Percentiles rank a stretch among this genome's conserved stretches.
Evolutionary conservation across 2,329 filamentous ascomycete genomes (phyloP).

Genomic region (Ambrosiella cleistominuta): DNA sequence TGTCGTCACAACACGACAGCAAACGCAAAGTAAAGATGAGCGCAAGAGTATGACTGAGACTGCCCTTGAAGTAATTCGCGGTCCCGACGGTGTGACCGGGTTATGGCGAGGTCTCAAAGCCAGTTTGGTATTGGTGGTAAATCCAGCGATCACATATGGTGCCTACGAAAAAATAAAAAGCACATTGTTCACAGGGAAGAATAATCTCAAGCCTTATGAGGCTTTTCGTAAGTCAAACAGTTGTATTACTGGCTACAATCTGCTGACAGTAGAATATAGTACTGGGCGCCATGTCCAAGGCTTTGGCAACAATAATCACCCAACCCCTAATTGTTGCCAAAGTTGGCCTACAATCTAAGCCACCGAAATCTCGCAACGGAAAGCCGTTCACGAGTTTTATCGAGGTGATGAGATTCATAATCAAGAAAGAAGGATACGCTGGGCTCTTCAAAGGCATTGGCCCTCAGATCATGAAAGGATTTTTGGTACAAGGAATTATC

Average conservation of each 20-base stretch:
- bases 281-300: constrained; percentile 82
- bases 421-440: constrained; percentile 65
- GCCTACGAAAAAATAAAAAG: constrained; percentile 82
- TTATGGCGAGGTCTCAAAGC: constrained; percentile 94
- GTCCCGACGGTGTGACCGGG: constrained; percentile 75
- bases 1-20: constrained; percentile 87
- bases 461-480: constrained; percentile 80
- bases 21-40: constrained; percentile 73
- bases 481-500: constrained; percentile 83
- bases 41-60: constrained; percentile 77
- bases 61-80: constrained; percentile 70
- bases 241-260: background rate
- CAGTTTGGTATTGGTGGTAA: constrained; percentile 85
- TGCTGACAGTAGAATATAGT: constrained; percentile 31
- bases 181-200: constrained; percentile 58
- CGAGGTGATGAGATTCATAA: constrained; percentile 89
- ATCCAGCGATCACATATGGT: constrained; percentile 94
- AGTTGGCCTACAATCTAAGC: constrained; percentile 86
- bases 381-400: constrained; percentile 86
- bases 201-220: constrained; percentile 62
- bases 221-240: constrained; percentile 58
- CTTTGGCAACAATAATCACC: constrained; percentile 75
- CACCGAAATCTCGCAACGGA: constrained; percentile 64
- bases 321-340: constrained; percentile 96
- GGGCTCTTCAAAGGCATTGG: constrained; percentile 95